Percentiles rank a stretch among this genome's conserved stretches.
Evolutionary conservation across 192 early-diverging fungal species (phyloP).

Genomic region (Entomortierella parvispora): DNA sequence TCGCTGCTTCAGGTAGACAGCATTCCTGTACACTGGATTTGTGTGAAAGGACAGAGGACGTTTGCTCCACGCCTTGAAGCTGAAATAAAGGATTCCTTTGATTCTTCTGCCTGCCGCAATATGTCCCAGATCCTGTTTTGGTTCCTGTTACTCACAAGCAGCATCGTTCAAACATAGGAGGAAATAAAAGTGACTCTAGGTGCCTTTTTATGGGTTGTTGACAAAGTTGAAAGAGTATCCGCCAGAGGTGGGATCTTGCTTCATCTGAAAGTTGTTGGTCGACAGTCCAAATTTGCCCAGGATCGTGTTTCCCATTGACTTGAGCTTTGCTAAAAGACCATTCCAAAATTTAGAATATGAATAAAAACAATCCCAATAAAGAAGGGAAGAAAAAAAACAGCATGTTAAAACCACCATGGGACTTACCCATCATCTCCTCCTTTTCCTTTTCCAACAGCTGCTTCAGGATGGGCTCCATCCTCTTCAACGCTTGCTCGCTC

Average conservation of each 20-base stretch:
- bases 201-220: constrained; percentile 54
- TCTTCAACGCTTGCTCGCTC: constrained; percentile 52
- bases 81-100: too few species aligned
- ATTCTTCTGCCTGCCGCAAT: too few species aligned
- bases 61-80: too few species aligned
- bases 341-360: background rate
- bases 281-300: constrained; percentile 82
- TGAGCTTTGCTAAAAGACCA: constrained; percentile 61
- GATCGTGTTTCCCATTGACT: constrained; percentile 75
- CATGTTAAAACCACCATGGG: background rate
- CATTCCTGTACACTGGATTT: too few species aligned
- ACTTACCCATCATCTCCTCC: constrained; percentile 69
- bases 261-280: constrained; percentile 75
- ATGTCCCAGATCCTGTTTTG: too few species aligned
- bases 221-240: constrained; percentile 73
- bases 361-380: background rate
- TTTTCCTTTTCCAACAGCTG: constrained; percentile 69
- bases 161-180: too few species aligned
- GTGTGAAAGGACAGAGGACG: constrained; percentile 44
- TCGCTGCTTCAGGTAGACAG: too few species aligned
- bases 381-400: background rate
- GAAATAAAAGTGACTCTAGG: too few species aligned
- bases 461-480: constrained; percentile 60
- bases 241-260: constrained; percentile 64
- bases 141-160: too few species aligned